phyloP scores from a whole-genome alignment of 1,139 yeast genomes.

The Candida sanyaensis region DNA sequence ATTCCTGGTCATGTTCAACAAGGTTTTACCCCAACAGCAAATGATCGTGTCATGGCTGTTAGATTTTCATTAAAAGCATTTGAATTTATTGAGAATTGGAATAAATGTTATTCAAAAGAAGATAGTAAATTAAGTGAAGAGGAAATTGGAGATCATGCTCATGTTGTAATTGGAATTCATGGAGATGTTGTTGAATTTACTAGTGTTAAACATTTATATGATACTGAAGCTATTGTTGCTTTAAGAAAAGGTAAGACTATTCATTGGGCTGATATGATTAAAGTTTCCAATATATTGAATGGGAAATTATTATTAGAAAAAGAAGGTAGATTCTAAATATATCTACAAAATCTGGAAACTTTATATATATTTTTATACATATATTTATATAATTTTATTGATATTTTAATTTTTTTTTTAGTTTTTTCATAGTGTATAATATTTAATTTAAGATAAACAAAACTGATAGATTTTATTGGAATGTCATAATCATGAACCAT shows the following conservation, averaged over 20 bases:
- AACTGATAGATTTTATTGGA: too few relatives aligned
- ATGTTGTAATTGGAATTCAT: constrained; percentile 70
- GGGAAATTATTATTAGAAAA: constrained; percentile 59
- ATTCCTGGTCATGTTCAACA: constrained; percentile 86
- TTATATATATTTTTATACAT: too few relatives aligned
- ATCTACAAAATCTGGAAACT: not conserved
- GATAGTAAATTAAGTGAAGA: constrained; percentile 12
- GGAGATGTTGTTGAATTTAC: constrained; percentile 64
- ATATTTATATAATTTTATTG: too few relatives aligned
- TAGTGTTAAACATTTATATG: constrained; percentile 55
- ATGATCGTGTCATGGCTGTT: constrained; percentile 72
- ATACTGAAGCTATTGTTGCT: constrained; percentile 56
- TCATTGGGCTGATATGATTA: constrained; percentile 66
- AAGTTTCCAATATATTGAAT: constrained; percentile 66
- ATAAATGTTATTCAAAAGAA: constrained; percentile 13
- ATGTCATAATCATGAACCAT: too few relatives aligned
- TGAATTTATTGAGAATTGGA: constrained; percentile 60
- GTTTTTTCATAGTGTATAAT: too few relatives aligned
- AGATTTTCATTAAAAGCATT: constrained; percentile 71
- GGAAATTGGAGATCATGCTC: constrained; percentile 21
- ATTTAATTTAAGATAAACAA: too few relatives aligned
- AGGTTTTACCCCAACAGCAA: constrained; percentile 77
- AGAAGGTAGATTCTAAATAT: constrained; percentile 9
- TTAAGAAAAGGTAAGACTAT: constrained; percentile 67
- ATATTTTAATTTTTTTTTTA: too few relatives aligned